Base-by-base conservation (phyloP, 2,329 filamentous ascomycete species). In the Trichophaea hybrida region DNA sequence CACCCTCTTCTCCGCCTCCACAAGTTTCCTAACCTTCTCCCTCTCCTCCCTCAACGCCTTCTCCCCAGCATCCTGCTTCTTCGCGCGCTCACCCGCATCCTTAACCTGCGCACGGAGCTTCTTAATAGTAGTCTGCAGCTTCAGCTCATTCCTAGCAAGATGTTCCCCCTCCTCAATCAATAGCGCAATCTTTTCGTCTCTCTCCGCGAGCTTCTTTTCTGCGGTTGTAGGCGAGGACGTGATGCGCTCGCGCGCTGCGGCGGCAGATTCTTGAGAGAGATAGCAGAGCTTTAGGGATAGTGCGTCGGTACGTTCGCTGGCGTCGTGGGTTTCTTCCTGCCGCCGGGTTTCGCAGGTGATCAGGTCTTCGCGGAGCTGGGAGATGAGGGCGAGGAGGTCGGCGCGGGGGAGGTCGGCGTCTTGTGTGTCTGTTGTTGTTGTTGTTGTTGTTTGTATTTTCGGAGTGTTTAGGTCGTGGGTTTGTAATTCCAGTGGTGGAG, bases 131-230 rank as follows among this genome's bases (percentile, higher is more conserved):
- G 81, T 81, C 62, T 91, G 78, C 64, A 94, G 84, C 69, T 89
- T 88, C 72, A 96, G 80, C 71, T 98, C 93, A 0, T 81, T 86
- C 67, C 85, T 86, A 1, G 88, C 90, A 6, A 97, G 77, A 66
- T 85, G 89, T 68, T 93, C 86, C 0, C 94, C 93, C 74, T 98
- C 93, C 67, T 94, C 85, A 77, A 98, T 86, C 10, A 98, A 75
- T 51, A 90, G 75, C 2, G 90, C 88, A 68, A 97, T 94, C 70
- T 87, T 87, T 67, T 91, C 84, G 68, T 97, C 90, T 69, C 89
- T 94, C 68, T 94, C 89, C 1, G 88, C 86, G 12, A 97, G 72
- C 69, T 86, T 89, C 71, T 84, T 87, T 65, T 94, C 86, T 1
- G 77, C 59, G 59, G 83, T 86, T 5, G 85, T 85, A 0, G 80